Percentiles rank a stretch among this genome's conserved stretches.
Conservation (phyloP, 2,329 filamentous ascomycete species). For the Aspergillus sclerotialis region DNA sequence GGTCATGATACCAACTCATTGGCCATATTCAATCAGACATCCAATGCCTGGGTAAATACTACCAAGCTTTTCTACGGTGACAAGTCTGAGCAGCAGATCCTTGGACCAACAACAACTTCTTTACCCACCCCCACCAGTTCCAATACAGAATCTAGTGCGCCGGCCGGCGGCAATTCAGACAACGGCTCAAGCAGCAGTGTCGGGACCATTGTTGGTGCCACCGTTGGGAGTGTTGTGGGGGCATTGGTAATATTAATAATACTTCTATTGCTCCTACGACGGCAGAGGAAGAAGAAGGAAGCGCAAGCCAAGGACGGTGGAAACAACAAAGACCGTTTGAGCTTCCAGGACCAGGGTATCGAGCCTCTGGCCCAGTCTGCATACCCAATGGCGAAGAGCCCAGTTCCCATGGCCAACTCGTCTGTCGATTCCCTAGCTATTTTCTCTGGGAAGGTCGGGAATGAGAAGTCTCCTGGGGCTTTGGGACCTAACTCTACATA, state of each 20-base stretch:
- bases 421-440: slow-evolving; percentile 36
- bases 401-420: slow-evolving; percentile 25
- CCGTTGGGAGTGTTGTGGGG: slow-evolving; percentile 73
- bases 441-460: slow-evolving; percentile 29
- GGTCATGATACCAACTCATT: slow-evolving; percentile 62
- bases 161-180: slow-evolving; percentile 27
- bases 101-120: slow-evolving; percentile 21
- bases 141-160: slow-evolving; percentile 22
- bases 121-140: slow-evolving; percentile 20
- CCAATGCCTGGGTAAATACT: slow-evolving; percentile 74
- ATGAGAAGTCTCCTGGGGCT: slow-evolving; percentile 26
- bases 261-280: slow-evolving; percentile 62
- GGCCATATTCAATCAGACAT: slow-evolving; percentile 66
- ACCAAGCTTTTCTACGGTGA: slow-evolving; percentile 53
- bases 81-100: slow-evolving; percentile 33
- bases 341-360: slow-evolving; percentile 39
- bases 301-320: slow-evolving; percentile 44
- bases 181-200: slow-evolving; percentile 21
- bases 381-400: slow-evolving; percentile 39
- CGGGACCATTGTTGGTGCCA: slow-evolving; percentile 67
- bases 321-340: slow-evolving; percentile 50
- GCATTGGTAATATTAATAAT: slow-evolving; percentile 63
- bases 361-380: slow-evolving; percentile 35
- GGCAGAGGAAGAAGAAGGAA: slow-evolving; percentile 46
- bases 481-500: slow-evolving; percentile 12